Evolutionary conservation across 1,139 yeast genomes (phyloP).

Genomic region (Meyerozyma elateridarum): DNA sequence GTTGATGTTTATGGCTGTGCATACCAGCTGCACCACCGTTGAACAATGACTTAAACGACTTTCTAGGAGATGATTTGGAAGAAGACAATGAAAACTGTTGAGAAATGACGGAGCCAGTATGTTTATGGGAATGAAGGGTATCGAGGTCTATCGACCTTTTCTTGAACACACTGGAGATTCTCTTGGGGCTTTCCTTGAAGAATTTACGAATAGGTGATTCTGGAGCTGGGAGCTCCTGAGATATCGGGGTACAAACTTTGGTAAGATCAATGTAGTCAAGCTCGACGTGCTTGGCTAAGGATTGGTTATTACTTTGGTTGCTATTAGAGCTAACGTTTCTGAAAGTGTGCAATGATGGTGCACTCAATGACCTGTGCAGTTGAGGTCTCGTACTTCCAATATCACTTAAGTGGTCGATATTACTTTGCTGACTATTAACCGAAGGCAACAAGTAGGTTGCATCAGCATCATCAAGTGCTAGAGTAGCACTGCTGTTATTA

Average conservation of each 20-base stretch:
- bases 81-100: constrained; percentile 26
- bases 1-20: constrained; percentile 1
- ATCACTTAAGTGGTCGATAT: constrained; percentile 30
- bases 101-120: constrained; percentile 27
- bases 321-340: constrained; percentile 13
- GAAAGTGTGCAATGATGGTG: constrained; percentile 40
- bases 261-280: neutral
- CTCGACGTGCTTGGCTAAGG: neutral
- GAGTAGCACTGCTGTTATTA: constrained; percentile 2
- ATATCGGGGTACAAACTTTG: constrained; percentile 1
- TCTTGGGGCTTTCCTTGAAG: constrained; percentile 32
- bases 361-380: constrained; percentile 33
- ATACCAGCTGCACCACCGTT: constrained; percentile 5
- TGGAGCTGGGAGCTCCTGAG: neutral
- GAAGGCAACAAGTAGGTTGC: constrained; percentile 3
- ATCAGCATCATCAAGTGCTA: constrained; percentile 2
- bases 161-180: constrained; percentile 22
- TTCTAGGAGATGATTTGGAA: constrained; percentile 29
- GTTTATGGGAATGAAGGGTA: constrained; percentile 15
- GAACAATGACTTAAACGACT: constrained; percentile 23
- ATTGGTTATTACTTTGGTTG: neutral
- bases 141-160: constrained; percentile 20
- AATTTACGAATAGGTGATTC: constrained; percentile 32
- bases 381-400: constrained; percentile 12
- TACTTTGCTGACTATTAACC: constrained; percentile 10